These are phyloP conservation scores for Sanghuangporus weigelae DNA, from an alignment of 1,284 basidiomycete species.

Conservation along the genomic window DNA sequence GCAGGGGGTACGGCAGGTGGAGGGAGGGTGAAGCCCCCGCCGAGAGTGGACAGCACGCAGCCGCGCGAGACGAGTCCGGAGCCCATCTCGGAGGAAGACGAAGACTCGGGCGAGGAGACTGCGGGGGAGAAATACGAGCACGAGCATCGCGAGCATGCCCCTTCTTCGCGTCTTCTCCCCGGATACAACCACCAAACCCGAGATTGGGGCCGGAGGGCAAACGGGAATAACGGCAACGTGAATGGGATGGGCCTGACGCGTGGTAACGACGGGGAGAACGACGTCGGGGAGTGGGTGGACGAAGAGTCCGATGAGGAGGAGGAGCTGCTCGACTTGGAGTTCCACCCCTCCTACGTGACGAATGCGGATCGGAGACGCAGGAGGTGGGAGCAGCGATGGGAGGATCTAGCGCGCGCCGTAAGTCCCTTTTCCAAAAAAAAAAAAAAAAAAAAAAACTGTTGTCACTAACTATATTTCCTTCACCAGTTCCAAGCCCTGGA, in stretches of 20 bases:
- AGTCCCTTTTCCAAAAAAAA: conserved; percentile 25
- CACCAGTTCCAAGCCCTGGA: conserved; percentile 69
- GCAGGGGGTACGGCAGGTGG: neutral
- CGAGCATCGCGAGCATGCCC: neutral
- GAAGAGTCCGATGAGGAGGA: conserved; percentile 68
- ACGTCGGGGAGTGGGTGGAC: conserved; percentile 65
- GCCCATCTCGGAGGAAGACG: conserved; percentile 50
- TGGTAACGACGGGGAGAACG: conserved; percentile 37
- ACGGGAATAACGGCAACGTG: conserved; percentile 14
- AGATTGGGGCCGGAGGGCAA: neutral
- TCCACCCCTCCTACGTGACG: conserved; percentile 63
- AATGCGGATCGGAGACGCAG: conserved; percentile 61
- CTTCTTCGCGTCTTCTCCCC: neutral
- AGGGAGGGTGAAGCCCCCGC: conserved; percentile 40
- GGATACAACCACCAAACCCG: neutral
- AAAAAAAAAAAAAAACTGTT: too few species aligned
- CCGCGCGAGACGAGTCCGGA: conserved; percentile 75
- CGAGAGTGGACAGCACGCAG: conserved; percentile 74
- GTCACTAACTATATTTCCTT: conserved; percentile 17
- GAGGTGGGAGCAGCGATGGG: conserved; percentile 71
- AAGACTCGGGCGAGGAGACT: conserved; percentile 52
- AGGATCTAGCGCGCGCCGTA: conserved; percentile 64
- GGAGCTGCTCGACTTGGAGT: conserved; percentile 69
- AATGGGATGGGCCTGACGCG: conserved; percentile 39
- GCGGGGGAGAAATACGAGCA: conserved; percentile 40